Base-by-base conservation (phyloP, 257 asterid species). In the Fraxinus pennsylvanica region DNA sequence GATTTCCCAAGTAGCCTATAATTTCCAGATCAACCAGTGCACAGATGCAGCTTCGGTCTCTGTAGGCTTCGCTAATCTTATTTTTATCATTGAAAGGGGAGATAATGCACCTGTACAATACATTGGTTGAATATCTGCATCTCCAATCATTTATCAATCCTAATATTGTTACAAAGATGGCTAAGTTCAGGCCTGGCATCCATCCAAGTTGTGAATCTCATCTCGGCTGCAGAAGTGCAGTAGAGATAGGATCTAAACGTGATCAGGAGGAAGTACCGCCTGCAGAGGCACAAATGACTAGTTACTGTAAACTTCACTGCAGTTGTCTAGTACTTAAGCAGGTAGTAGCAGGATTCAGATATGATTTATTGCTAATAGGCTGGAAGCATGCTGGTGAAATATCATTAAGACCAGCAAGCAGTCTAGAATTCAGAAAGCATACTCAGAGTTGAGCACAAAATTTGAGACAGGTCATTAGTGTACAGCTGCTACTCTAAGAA, bases 151-250 rank as follows among this genome's bases (percentile, higher is more conserved):
- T 83, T 88, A 65, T 91, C 93, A 65, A 94, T 89, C 78, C 91
- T 92, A 72, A 94, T 90, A 84, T 94, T 94, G 82, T 91, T 90
- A 84, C 94, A 94, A 14, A 94, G 97, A 83, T 94, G 97, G 81
- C 93, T 93, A 5, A 94, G 97, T 85, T 94, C 98, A 76, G 98
- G 98, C 86, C 98, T 91, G 17, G 96, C 97, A 38, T 85, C 91
- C 94, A 94, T 89, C 98, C 98, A 94, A 39, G 87, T 75, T 70
- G 86, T 81, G 88, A 94, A 94, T 57, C 74, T 86, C 85, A 75
- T 86, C 83, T 89, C 90, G 65, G 80, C 78, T 82, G 90, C 88
- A 79, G 91, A 82, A 45, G 88, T 85, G 87, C 93, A 82, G 85
- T 91, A 88, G 54, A 94, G 97, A 84, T 94, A 94, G 66, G 98